A percentile compares a stretch with the other conserved stretches of the same genome.
Conservation (phyloP, 1,284 basidiomycete genomes). For the Microbotryum intermedium region DNA sequence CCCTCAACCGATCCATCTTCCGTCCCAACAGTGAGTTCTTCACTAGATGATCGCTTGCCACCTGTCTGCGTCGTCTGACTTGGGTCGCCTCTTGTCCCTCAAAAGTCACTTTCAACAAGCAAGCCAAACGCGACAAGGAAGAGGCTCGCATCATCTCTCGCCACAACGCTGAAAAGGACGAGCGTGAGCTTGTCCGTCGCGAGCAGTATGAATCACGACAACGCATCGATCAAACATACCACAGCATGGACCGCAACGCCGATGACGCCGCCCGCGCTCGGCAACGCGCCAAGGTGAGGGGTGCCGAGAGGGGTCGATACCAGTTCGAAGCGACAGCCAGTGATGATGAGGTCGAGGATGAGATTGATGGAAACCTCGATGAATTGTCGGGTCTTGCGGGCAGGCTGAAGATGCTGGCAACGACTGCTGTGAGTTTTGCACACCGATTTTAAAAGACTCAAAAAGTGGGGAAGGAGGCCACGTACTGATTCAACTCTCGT, state of each 20-base stretch:
- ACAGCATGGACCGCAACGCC: conserved; percentile 47
- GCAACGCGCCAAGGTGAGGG: conserved; percentile 40
- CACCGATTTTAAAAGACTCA: conserved; percentile 32
- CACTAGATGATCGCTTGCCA: too few species aligned
- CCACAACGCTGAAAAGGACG: conserved; percentile 78
- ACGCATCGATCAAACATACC: conserved; percentile 66
- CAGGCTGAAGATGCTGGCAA: conserved; percentile 73
- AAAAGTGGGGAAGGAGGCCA: conserved; percentile 35
- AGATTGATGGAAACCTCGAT: conserved; percentile 83
- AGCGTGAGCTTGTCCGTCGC: conserved; percentile 73
- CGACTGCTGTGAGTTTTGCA: conserved; percentile 59
- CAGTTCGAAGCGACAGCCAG: conserved; percentile 91
- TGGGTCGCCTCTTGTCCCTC: not conserved
- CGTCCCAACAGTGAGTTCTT: conserved; percentile 55
- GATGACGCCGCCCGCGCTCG: conserved; percentile 44
- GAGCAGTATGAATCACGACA: conserved; percentile 82
- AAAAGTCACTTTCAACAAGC: conserved; percentile 40
- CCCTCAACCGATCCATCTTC: conserved; percentile 92
- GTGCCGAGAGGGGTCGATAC: conserved; percentile 70
- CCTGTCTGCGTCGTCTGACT: not conserved
- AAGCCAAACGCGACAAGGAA: conserved; percentile 78
- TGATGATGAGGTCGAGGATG: conserved; percentile 77
- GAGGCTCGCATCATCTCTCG: conserved; percentile 80
- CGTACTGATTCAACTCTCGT: not conserved
- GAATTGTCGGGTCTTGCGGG: conserved; percentile 76